Evolutionary conservation across 495 filamentous ascomycete genomes (phyloP).

Genomic region (Hyaloscypha hepaticicola): DNA sequence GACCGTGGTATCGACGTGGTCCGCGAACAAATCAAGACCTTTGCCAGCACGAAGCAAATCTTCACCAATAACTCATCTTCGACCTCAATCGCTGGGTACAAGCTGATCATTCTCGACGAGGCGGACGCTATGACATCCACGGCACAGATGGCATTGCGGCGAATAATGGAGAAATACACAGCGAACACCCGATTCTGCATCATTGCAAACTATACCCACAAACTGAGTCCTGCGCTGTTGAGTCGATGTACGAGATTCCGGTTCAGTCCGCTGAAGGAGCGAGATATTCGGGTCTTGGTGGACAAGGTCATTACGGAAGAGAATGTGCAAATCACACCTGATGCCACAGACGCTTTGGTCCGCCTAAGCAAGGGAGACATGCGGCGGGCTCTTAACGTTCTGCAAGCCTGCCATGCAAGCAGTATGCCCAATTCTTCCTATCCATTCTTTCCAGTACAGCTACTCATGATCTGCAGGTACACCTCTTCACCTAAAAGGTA

Average conservation of each 20-base stretch:
- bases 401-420: slow-evolving; percentile 94
- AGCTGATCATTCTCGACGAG: slow-evolving; percentile 97
- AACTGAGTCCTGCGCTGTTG: slow-evolving; percentile 90
- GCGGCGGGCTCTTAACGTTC: slow-evolving; percentile 89
- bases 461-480: slow-evolving; percentile 42
- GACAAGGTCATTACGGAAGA: slow-evolving; percentile 91
- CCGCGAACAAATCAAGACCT: slow-evolving; percentile 98
- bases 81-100: slow-evolving; percentile 63
- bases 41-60: slow-evolving; percentile 74
- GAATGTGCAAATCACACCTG: slow-evolving; percentile 73
- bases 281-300: slow-evolving; percentile 77
- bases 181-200: slow-evolving; percentile 98
- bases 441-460: neutral
- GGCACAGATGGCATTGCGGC: slow-evolving; percentile 92
- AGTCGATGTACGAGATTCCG: slow-evolving; percentile 94
- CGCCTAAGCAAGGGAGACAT: slow-evolving; percentile 92
- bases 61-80: slow-evolving; percentile 57
- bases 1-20: slow-evolving; percentile 98
- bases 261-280: slow-evolving; percentile 89
- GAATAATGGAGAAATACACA: slow-evolving; percentile 99
- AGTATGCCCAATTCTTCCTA: slow-evolving; percentile 52
- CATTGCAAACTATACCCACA: slow-evolving; percentile 99
- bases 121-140: slow-evolving; percentile 97
- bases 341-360: slow-evolving; percentile 79
- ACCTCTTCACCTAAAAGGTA: slow-evolving; percentile 65